Base-by-base conservation (phyloP, 192 early-diverging fungal species). In the Chytriomyces sp. region DNA sequence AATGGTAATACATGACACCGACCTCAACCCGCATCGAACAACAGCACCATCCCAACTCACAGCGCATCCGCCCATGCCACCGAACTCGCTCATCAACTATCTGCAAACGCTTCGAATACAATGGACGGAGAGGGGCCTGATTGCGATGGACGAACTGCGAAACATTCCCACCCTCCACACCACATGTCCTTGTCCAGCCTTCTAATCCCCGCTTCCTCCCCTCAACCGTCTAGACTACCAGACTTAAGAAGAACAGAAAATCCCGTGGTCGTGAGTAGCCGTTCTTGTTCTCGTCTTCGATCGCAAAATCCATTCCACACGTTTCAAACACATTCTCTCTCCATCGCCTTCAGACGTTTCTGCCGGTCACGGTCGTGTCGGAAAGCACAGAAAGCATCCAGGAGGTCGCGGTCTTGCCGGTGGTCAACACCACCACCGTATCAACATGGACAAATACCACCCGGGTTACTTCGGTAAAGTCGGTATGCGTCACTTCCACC, bases 381-480 rank as follows among this genome's bases (percentile, higher is more conserved):
- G 95, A 67, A 99, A 99, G 92, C 96, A 99, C 92, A 90, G 96
- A 80, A 99, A 99, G 92, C 97, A 99, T 87, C 96, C 97, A 81
- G 97, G 97, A 86, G 96, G 96, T 81, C 93, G 97, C 86, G 97
- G 97, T 99, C 89, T 97, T 82, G 97, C 97, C 86, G 96, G 97
- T 94, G 97, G 97, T 91, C 92, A 93, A 87, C 96, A 98, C 88
- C 97, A 99, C 88, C 96, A 99, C 91, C 92, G 96, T 81, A 98
- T 97, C 88, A 96, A 97, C 91, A 96, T 99, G 93, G 97, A 99
- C 89, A 99, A 95, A 93, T 98, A 95, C 93, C 97, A 99, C 90
- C 97, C 97, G 79, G 97, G 97, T 86, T 99, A 99, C 95, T 99
- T 97, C 82, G 97, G 97, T 89, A 98, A 99, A 90, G 96, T 99